Percentiles rank a stretch among this genome's conserved stretches.
phyloP scores from a whole-genome alignment of 163 green algal species.

The Volvox carteri region DNA sequence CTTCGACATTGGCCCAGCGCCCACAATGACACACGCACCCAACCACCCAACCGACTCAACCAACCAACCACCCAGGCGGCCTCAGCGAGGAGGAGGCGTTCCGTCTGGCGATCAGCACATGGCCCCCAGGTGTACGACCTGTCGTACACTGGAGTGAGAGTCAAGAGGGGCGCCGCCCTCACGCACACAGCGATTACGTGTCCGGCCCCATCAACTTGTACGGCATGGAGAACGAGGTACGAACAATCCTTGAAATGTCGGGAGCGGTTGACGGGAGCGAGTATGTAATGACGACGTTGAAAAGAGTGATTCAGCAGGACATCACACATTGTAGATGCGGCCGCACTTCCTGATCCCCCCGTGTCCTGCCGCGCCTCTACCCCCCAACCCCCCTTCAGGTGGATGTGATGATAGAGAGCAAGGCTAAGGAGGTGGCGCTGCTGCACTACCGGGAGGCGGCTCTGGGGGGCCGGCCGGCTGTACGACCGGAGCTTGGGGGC shows the following conservation, averaged over 20 bases:
- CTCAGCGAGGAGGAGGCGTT: conserved; percentile 76
- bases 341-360: too few species aligned
- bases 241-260: too few species aligned
- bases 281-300: too few species aligned
- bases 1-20: too few species aligned
- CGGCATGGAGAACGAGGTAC: conserved; percentile 59
- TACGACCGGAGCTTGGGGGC: neutral
- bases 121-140: conserved; percentile 78
- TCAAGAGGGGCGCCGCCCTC: conserved; percentile 42
- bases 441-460: conserved; percentile 56
- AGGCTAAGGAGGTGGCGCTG: conserved; percentile 66
- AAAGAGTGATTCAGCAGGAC: too few species aligned
- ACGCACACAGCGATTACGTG: conserved; percentile 63
- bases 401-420: conserved; percentile 74
- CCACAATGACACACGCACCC: too few species aligned
- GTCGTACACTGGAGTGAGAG: conserved; percentile 85
- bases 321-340: too few species aligned
- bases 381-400: too few species aligned
- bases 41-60: too few species aligned
- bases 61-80: conserved; percentile 51
- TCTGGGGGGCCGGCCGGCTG: neutral
- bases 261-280: neutral
- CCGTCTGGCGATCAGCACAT: conserved; percentile 74
- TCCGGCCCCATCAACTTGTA: conserved; percentile 64
- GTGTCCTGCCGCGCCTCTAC: too few species aligned